Base-by-base conservation (phyloP, 225 moss, liverwort and hornwort genomes). In the Bryum argenteum region DNA sequence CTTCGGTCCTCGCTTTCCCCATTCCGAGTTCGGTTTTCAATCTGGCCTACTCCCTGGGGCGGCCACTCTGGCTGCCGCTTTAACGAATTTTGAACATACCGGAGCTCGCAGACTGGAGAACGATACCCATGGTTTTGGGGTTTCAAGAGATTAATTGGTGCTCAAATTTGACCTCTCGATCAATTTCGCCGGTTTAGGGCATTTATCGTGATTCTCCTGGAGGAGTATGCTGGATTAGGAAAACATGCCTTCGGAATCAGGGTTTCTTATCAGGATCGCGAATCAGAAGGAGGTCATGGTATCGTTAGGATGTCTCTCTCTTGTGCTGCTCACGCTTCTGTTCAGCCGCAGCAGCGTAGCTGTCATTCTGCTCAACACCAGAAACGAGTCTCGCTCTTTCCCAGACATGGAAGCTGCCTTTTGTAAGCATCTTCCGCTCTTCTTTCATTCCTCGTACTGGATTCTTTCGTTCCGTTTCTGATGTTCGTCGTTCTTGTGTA, bases 221-320 rank as follows among this genome's bases (percentile, higher is more conserved):
- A 77, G 54, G 50, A 79, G 69, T 79, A 76, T 79, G 74, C 23
- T 9, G 57, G 67, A 66, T 39, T 63, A n/a, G 57, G 54, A 24
- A 72, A 83, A 78, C 67, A 87, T 87, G 87, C 87, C 88, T 83
- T 75, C 64, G 60, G 81, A 83, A 54, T 79, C 90, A 63, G 87
- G 82, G 66, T 81, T 82, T 69, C 72, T 88, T 43, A 82, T 75
- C 84, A 85, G 94, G 81, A 84, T 94, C 77, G 88, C 81, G 74
- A 89, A 77, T 80, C 94, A 89, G 61, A 98, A 88, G 72, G 92
- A 98, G 89, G 87, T 98, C 76, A 98, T 98, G 97, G 73, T 98
- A 68, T 92, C 94, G 65, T 76, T 98, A 82, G 90, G 83, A 44
- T 92, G 90, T 59, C 88, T 98, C 14, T 86, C 88, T 48, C 97